Conservation (phyloP, 208 protist species). For the Angomonas deanei region DNA sequence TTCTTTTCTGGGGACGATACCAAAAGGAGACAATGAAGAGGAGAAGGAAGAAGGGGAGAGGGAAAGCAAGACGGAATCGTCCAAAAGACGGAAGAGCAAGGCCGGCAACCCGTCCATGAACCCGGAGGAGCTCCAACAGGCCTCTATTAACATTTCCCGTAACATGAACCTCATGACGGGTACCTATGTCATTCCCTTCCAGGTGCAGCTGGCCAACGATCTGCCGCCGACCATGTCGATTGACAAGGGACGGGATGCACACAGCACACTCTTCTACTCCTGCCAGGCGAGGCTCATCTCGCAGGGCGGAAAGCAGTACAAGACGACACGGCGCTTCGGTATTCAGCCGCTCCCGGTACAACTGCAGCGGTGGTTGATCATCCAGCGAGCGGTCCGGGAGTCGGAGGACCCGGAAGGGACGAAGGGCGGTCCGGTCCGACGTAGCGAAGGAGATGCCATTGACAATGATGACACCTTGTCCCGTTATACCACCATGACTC, state of each 20-base stretch:
- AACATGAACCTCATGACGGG: constrained; percentile 33
- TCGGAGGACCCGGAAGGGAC: neutral
- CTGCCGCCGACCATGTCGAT: constrained; percentile 40
- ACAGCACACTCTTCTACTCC: constrained; percentile 32
- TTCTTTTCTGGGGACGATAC: too few species aligned
- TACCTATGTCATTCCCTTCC: constrained; percentile 66
- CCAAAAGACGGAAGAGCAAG: neutral
- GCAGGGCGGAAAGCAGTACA: constrained; percentile 16
- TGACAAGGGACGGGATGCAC: constrained; percentile 14
- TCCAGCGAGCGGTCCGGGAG: neutral
- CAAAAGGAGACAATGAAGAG: too few species aligned
- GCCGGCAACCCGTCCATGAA: neutral
- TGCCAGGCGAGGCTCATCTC: constrained; percentile 30
- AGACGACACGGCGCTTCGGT: constrained; percentile 17
- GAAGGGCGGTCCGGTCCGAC: neutral
- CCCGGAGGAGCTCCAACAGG: neutral
- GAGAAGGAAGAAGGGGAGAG: neutral
- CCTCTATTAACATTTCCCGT: neutral
- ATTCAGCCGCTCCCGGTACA: constrained; percentile 50
- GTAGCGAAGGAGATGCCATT: neutral
- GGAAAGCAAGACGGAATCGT: neutral
- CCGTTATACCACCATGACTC: neutral
- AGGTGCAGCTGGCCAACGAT: constrained; percentile 31
- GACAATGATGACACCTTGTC: neutral
- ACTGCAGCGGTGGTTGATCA: constrained; percentile 38